Evolutionary conservation across 2,329 filamentous ascomycete genomes (phyloP), one percentile per base, ranked within the genome.

Genomic region (Purpureocillium takamizusanense): DNA sequence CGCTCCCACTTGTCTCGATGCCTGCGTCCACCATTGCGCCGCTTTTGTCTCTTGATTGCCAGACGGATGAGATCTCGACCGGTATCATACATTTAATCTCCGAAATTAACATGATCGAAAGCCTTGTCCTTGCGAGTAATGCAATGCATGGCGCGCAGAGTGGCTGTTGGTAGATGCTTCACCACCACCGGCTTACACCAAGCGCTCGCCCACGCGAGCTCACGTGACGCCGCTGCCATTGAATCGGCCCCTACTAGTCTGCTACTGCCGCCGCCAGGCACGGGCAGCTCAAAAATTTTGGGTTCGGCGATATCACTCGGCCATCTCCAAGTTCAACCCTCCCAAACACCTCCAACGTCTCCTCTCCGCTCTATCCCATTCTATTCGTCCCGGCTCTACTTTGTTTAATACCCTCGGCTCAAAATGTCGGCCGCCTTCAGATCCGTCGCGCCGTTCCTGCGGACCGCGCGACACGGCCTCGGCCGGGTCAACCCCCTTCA

Each of bases 391-490:
- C 48, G 51, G 46, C 42, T 48, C 50, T 39, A 52, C 46, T 47
- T 39, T 39, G 46, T 46, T 38, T 50, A 41, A 42, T 50, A 49
- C 48, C 48, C 42, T 42, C 27, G 43, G 42, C 45, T 41, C 70
- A 83, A 63, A 58, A 94, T 94, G 85, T 81, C 87, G 65, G 76
- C 76, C 59, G 79, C 92, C 59, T 76, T 87, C 62, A 81, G 87
- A 71, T 78, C 83, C 46, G 59, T 87, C 55, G 77, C 78, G 66
- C 82, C 86, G 55, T 81, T 95, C 56, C 65, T 92, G 67, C 84
- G 86, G 71, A 84, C 87, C 50, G 83, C 85, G 63, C 83, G 86
- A 58, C 72, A 76, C 53, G 81, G 85, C 52, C 71, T 92, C 58
- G 72, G 79, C 60, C 78, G 72, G 60, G 71, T 74, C 52, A 90